Evolutionary conservation across 495 filamentous ascomycete species (phyloP), one percentile per base, ranked within the genome.

Genomic region (Hypoxylon subgilvum): DNA sequence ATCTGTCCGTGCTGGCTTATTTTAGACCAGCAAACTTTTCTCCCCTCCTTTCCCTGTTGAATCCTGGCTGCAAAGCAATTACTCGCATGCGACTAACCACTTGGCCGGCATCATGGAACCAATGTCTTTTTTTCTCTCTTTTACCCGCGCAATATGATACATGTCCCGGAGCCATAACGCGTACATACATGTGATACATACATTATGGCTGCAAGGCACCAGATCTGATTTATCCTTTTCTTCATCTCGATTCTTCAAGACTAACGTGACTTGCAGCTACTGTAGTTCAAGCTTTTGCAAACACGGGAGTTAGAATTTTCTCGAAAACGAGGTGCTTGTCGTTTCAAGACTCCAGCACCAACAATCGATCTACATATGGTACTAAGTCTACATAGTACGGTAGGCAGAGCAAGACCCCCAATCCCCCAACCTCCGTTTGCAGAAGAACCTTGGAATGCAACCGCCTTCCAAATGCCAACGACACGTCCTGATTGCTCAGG

Each of bases 11-110:
- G 36, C 30, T 27, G 22, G 46, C 59, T 43, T 28, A 34, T 45
- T 46, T 30, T 43, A 49, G 43, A 45, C 49, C 31, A 64, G 61
- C 61, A 64, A 64, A 64, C 61, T 59, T 64, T 64, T 63, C 23
- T 27, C 30, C 19, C 40, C 45, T 14, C n/a, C 9, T 16, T 30
- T 35, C 28, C 32, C 38, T 22, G 19, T 46, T 64, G 10, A 46
- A 54, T 55, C 18, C 18, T 34, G 25, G 22, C 41, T 52, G 17
- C 14, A 18, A 48, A 52, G 42, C 57, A 61, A 65, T 57, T 65
- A 56, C 51, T 27, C 52, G 57, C 57, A 61, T 65, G 56, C 50
- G 28, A 46, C 48, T 56, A 65, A 43, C 61, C 51, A 56, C 9
- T 38, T 34, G 44, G 45, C 40, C 45, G 47, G 25, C 54, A 46